phyloP scores from a whole-genome alignment of 2,329 filamentous ascomycete species.

The Pseudocercospora ulei region DNA sequence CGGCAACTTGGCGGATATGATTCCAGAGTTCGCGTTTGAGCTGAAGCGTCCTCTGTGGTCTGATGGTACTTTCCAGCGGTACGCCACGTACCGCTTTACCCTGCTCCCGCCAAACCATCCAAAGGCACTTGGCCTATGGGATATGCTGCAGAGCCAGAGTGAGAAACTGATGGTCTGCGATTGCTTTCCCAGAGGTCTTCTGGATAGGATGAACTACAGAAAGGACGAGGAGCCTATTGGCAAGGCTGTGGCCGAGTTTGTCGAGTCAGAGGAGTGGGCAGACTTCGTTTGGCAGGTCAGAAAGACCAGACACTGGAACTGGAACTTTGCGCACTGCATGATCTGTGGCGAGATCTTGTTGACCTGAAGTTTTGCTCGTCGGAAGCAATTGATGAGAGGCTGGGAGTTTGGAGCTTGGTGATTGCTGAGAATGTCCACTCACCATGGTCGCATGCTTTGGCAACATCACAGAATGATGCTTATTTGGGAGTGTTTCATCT shows the following conservation, averaged over 20 bases:
- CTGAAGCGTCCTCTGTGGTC: slow-evolving; percentile 16
- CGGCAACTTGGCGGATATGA: slow-evolving; percentile 17
- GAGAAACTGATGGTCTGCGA: slow-evolving; percentile 11
- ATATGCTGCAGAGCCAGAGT: slow-evolving; percentile 2
- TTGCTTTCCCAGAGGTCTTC: slow-evolving; percentile 10
- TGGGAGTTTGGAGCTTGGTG: background rate
- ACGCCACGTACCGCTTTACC: slow-evolving; percentile 20
- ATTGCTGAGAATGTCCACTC: too few species aligned
- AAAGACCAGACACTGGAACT: slow-evolving; percentile 17
- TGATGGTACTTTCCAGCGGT: slow-evolving; percentile 10
- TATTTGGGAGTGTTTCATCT: too few species aligned
- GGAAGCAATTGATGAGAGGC: slow-evolving; percentile 1
- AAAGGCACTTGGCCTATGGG: background rate
- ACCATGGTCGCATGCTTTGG: too few species aligned
- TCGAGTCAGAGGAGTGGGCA: slow-evolving; percentile 12
- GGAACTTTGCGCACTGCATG: slow-evolving; percentile 11
- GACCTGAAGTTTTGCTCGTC: slow-evolving; percentile 4
- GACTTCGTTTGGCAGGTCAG: slow-evolving; percentile 17
- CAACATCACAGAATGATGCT: too few species aligned
- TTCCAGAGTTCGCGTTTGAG: slow-evolving; percentile 18
- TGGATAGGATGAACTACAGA: slow-evolving; percentile 3
- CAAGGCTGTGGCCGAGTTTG: slow-evolving; percentile 7
- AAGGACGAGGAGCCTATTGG: slow-evolving; percentile 3
- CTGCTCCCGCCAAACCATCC: slow-evolving; percentile 6
- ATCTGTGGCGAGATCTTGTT: slow-evolving; percentile 14